Evolutionary conservation across 164 flowering plant genomes (phyloP), one percentile per base, ranked within the genome.

Genomic region (Echeveria elegans): DNA sequence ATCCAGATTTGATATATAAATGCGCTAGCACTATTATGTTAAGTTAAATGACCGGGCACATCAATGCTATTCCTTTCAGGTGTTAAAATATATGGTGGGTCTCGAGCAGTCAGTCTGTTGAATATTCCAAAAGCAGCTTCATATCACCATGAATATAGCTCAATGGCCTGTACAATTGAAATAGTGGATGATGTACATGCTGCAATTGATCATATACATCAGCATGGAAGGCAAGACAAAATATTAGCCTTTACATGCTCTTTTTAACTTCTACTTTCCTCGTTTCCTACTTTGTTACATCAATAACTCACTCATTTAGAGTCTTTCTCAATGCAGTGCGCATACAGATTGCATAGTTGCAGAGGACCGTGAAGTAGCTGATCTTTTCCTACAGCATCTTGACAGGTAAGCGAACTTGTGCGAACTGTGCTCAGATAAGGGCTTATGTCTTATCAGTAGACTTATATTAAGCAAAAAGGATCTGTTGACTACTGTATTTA

Each of bases 261-360:
- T 2, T n/a, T 47, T 34, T 36, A 10, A 41, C 52, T 23, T 56
- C 31, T 10, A 9, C 32, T 56, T 24, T 45, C 7, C 14, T 37
- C 10, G 1, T 26, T 38, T 38, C 47, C 12, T 10, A 19, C 30
- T 16, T 29, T 41, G 48, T 59, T 6, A 43, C 31, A 7, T 64
- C 18, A 24, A 2, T 29, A 32, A 47, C 6, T 31, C 59, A 38
- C 50, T 16, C 18, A 38, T 36, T 18, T 30, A 28, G 19, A 40
- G 29, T 34, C 36, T 68, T 32, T 48, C 34, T 67, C 28, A 63
- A 72, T 66, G 69, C 92, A 91, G 97, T 81, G 78, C 87, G 5
- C 94, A 91, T 70, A 89, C 96, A 23, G 96, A 88, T 66, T 83
- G 92, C 81, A 88, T 91, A 30, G 47, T 91, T 23, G 63, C 96